These are phyloP conservation scores for Stemphylium vesicarium DNA, from an alignment of 2,329 filamentous ascomycete species.

Conservation along the genomic window DNA sequence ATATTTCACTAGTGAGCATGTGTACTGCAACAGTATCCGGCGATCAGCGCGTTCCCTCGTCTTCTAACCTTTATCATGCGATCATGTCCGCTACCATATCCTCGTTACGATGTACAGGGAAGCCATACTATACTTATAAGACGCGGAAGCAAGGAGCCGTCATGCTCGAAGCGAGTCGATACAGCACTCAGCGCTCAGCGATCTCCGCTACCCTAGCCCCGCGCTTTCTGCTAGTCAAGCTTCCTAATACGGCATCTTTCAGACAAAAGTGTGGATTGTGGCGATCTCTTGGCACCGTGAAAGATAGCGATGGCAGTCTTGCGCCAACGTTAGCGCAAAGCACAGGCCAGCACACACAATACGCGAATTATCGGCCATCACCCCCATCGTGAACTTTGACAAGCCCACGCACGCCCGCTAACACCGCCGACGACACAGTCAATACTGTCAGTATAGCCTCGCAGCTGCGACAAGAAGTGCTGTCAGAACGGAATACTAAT, in stretches of 20 bases:
- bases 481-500: background rate
- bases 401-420: constrained; percentile 16
- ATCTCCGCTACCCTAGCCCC: background rate
- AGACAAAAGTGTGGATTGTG: background rate
- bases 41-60: too few species aligned
- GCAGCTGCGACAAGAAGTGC: too few species aligned
- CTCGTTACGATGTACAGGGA: background rate
- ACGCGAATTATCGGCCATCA: constrained; percentile 13
- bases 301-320: constrained; percentile 2
- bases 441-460: constrained; percentile 11
- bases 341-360: constrained; percentile 17
- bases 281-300: constrained; percentile 12
- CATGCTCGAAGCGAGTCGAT: background rate
- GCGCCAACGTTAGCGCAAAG: constrained; percentile 4
- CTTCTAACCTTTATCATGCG: too few species aligned
- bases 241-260: constrained; percentile 2
- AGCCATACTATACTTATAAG: background rate
- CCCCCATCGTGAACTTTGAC: constrained; percentile 11
- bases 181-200: background rate
- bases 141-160: background rate
- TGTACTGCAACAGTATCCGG: too few species aligned
- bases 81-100: background rate
- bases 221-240: background rate
- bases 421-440: constrained; percentile 14
- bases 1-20: too few species aligned